Conservation (phyloP, 306 rosid genomes). For the Dalbergia cochinchinensis region DNA sequence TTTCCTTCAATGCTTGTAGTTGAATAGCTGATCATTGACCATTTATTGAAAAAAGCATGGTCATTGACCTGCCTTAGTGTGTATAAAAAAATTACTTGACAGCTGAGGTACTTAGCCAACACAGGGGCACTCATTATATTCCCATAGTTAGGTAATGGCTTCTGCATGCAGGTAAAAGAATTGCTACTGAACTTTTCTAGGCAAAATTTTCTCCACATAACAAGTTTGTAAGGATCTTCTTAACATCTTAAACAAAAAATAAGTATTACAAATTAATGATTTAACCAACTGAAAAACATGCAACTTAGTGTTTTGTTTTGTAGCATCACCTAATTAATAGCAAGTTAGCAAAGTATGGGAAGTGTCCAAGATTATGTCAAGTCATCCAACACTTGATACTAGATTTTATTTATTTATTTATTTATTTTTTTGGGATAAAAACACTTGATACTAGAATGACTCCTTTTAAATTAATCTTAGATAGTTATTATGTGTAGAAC, state of each 20-base stretch:
- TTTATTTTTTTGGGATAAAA: neutral
- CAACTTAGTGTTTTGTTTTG: neutral
- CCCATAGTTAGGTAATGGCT: too few relatives aligned
- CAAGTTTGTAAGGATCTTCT: neutral
- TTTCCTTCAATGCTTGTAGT: neutral
- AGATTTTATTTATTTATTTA: neutral
- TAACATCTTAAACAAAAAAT: too few relatives aligned
- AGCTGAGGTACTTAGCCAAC: too few relatives aligned
- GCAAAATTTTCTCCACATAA: neutral
- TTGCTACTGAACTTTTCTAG: too few relatives aligned
- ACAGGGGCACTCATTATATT: too few relatives aligned
- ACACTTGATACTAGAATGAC: neutral
- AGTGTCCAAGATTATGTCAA: neutral
- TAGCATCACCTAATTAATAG: slow-evolving; percentile 3
- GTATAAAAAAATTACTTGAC: neutral
- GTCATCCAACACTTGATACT: neutral
- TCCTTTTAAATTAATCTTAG: neutral
- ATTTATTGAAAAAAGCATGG: too few relatives aligned
- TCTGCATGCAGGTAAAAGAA: slow-evolving; percentile 5
- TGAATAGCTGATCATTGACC: neutral
- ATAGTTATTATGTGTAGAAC: neutral
- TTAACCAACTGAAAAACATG: neutral
- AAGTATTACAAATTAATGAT: too few relatives aligned
- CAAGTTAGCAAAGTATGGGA: neutral
- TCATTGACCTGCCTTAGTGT: neutral